Base-by-base conservation (phyloP, 331 rosid genomes). In the Cydonia oblonga region DNA sequence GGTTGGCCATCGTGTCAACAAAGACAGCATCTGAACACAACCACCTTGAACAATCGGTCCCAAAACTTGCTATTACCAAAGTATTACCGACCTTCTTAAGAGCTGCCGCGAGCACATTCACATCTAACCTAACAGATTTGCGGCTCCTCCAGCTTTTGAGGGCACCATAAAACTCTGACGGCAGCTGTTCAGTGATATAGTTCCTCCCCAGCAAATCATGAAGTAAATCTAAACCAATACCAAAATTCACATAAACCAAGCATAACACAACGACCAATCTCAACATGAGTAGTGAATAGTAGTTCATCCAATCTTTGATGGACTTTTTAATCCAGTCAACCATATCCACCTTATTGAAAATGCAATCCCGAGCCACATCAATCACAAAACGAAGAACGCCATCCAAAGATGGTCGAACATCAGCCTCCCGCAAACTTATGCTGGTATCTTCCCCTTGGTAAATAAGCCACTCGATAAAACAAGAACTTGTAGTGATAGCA, bases 381-480 rank as follows among this genome's bases (percentile, higher is more conserved):
- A 19, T 62, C 20, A 87, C 64, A 69, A 71, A 86, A 14, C 15
- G 5, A 38, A 57, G 52, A 23, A 73, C 9, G 5, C 12, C 2
- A 44, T 5, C 74, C 26, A 56, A 51, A 23, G 49, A 4, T 23
- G 20, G 60, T 13, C 15, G 68, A 10, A 35, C 20, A 58, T 51
- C 52, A 42, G 51, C 3, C 42, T 42, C 57, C 0, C 0, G 30
- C 77, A 72, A 59, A 70, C 64, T 71, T 35, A 33, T 16, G 42
- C 33, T 38, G 19, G 77, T 32, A 51, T 75, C 44, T 29, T 61
- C 85, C 57, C 84, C 79, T 14, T 72, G 80, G 78, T 57, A 64
- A 20, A 78, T 73, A 13, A 92, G 78, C 97, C 92, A 91, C 67
- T 91, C 96, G 57, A 60, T 59, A 61, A 91, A 87, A 51, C 80